Evolutionary conservation across 257 asterid species (phyloP).

Genomic region (Coffea eugenioides): DNA sequence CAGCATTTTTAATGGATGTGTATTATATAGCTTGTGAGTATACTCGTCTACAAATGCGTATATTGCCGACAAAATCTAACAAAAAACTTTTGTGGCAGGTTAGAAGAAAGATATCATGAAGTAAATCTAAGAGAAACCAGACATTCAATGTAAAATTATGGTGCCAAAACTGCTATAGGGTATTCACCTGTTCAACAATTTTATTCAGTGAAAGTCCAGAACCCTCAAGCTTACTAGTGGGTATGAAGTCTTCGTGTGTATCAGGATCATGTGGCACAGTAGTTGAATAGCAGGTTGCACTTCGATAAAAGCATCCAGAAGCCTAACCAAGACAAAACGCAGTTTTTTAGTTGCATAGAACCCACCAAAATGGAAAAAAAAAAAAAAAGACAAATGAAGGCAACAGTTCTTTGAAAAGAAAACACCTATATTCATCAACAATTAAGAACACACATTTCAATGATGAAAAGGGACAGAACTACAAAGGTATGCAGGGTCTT

Average conservation of each 20-base stretch:
- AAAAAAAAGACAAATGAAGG: neutral
- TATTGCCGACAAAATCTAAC: neutral
- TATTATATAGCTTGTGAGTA: neutral
- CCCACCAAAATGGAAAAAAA: neutral
- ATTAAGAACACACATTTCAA: neutral
- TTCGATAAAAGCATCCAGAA: slow-evolving; percentile 43
- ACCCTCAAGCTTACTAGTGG: slow-evolving; percentile 56
- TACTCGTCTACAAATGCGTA: neutral
- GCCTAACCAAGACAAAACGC: slow-evolving; percentile 35
- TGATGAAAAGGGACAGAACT: neutral
- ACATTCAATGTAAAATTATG: neutral
- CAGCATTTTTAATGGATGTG: neutral
- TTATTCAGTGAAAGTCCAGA: slow-evolving; percentile 58
- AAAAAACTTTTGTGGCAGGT: neutral
- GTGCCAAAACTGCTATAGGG: neutral
- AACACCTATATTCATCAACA: neutral
- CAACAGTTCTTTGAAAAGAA: neutral
- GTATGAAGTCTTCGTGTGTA: slow-evolving; percentile 83
- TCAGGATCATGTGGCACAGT: slow-evolving; percentile 70
- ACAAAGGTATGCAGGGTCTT: no score
- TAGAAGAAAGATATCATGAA: neutral
- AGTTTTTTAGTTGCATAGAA: slow-evolving; percentile 14
- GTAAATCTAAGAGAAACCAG: neutral
- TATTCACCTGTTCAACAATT: slow-evolving; percentile 76
- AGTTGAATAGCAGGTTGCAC: slow-evolving; percentile 46